Percentiles rank a stretch among this genome's conserved stretches.
These are phyloP conservation scores for Eutypella sp. DNA, from an alignment of 2,329 filamentous ascomycete genomes.

Conservation along the genomic window DNA sequence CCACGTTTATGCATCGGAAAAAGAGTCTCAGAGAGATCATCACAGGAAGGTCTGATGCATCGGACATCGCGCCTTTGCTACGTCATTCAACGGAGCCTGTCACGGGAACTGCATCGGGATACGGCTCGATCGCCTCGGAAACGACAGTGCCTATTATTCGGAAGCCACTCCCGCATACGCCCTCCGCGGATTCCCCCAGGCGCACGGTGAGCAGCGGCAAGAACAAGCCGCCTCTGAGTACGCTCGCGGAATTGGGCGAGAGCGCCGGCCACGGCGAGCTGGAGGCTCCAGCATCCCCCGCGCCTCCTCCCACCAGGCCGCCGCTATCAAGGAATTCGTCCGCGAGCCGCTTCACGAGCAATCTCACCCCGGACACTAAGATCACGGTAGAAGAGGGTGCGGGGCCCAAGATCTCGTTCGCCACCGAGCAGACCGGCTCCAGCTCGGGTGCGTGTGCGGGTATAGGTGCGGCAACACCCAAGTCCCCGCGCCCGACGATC, in stretches of 20 bases:
- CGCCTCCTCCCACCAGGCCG: slow-evolving; percentile 33
- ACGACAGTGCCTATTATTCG: slow-evolving; percentile 1
- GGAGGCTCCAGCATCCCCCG: slow-evolving; percentile 3
- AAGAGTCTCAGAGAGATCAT: slow-evolving; percentile 38
- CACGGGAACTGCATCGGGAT: slow-evolving; percentile 13
- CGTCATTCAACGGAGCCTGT: slow-evolving; percentile 10
- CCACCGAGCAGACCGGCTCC: too few relatives aligned
- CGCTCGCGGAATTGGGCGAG: slow-evolving; percentile 5
- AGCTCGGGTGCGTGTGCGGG: slow-evolving; percentile 41
- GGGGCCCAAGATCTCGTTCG: slow-evolving; percentile 73
- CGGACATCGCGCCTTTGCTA: slow-evolving; percentile 8
- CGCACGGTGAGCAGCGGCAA: slow-evolving; percentile 11
- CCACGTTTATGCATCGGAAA: slow-evolving; percentile 22
- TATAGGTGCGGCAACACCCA: slow-evolving; percentile 25
- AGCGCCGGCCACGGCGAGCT: neutral
- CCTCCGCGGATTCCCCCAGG: slow-evolving; percentile 9
- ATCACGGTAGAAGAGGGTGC: slow-evolving; percentile 60
- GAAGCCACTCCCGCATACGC: slow-evolving; percentile 4
- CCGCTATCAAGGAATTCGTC: slow-evolving; percentile 49
- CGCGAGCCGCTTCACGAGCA: slow-evolving; percentile 63
- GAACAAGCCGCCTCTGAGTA: slow-evolving; percentile 4
- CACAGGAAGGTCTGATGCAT: slow-evolving; percentile 25
- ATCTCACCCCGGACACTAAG: slow-evolving; percentile 65
- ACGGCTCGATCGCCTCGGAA: slow-evolving; percentile 20
- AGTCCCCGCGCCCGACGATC: slow-evolving; percentile 28